A percentile compares a stretch with the other conserved stretches of the same genome.
Evolutionary conservation across 441 rosid genomes (phyloP).

Genomic region (Mallotus repandus): DNA sequence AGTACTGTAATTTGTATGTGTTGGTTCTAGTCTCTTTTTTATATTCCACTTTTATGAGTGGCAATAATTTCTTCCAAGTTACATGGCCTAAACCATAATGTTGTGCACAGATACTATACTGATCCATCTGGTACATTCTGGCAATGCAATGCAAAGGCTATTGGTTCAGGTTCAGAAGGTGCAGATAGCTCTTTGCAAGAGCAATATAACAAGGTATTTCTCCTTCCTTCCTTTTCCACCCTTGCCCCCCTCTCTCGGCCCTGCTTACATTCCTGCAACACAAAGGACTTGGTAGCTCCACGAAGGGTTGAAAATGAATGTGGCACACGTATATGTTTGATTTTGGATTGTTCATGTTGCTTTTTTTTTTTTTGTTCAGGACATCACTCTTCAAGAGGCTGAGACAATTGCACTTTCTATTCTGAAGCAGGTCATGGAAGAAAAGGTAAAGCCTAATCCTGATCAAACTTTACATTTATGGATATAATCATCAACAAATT

Average conservation of each 20-base stretch:
- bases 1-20: background rate
- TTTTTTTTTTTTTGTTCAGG: conserved; percentile 41
- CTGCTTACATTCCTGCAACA: too few species aligned
- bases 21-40: background rate
- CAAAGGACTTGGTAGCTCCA: too few species aligned
- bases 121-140: conserved; percentile 99
- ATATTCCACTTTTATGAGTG: background rate
- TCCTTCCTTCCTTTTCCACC: too few species aligned
- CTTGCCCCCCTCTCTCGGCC: too few species aligned
- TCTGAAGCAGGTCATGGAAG: conserved; percentile 99
- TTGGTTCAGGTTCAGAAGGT: conserved; percentile 98
- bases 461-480: background rate
- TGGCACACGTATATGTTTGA: background rate
- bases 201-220: conserved; percentile 83
- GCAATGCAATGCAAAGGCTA: conserved; percentile 99
- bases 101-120: conserved; percentile 75
- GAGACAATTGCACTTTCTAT: conserved; percentile 90
- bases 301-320: too few species aligned
- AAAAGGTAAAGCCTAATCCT: conserved; percentile 51
- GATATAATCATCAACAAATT: too few species aligned
- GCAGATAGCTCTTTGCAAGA: conserved; percentile 98
- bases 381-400: conserved; percentile 78
- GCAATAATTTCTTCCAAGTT: background rate
- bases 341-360: conserved; percentile 5
- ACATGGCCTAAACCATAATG: conserved; percentile 5